phyloP scores from a whole-genome alignment of 169 alveolate genomes.

The Theileria sp. region DNA sequence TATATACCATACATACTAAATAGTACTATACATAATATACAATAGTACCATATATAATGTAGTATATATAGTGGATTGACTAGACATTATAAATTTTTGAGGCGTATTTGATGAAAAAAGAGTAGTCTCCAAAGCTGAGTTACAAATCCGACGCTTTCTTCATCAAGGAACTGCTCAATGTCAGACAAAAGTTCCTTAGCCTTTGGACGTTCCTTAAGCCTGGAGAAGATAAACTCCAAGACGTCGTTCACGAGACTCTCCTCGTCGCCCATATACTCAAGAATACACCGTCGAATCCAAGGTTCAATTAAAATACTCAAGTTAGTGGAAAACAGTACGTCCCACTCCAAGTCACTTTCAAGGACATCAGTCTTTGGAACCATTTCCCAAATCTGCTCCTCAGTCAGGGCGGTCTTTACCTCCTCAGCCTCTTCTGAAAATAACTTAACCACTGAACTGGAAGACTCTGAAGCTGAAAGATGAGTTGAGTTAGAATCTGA shows the following conservation, averaged over 20 bases:
- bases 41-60: too few species aligned
- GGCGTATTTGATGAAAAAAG: constrained; percentile 64
- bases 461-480: constrained; percentile 9
- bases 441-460: constrained; percentile 11
- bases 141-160: constrained; percentile 78
- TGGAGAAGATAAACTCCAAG: constrained; percentile 66
- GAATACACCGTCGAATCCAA: constrained; percentile 76
- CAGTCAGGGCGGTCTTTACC: constrained; percentile 53
- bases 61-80: background rate
- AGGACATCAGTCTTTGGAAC: constrained; percentile 60
- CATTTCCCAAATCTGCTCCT: constrained; percentile 45
- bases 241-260: constrained; percentile 74
- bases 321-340: constrained; percentile 46
- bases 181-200: constrained; percentile 75
- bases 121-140: constrained; percentile 77
- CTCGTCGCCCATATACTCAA: constrained; percentile 83
- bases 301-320: constrained; percentile 71
- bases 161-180: constrained; percentile 79
- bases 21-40: too few species aligned
- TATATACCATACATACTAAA: too few species aligned
- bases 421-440: constrained; percentile 49
- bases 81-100: background rate
- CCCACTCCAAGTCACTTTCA: constrained; percentile 73
- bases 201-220: constrained; percentile 69
- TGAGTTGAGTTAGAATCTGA: background rate